Evolutionary conservation across 352 stramenopile genomes (phyloP).

Genomic region (Phytophthora hibernalis): DNA sequence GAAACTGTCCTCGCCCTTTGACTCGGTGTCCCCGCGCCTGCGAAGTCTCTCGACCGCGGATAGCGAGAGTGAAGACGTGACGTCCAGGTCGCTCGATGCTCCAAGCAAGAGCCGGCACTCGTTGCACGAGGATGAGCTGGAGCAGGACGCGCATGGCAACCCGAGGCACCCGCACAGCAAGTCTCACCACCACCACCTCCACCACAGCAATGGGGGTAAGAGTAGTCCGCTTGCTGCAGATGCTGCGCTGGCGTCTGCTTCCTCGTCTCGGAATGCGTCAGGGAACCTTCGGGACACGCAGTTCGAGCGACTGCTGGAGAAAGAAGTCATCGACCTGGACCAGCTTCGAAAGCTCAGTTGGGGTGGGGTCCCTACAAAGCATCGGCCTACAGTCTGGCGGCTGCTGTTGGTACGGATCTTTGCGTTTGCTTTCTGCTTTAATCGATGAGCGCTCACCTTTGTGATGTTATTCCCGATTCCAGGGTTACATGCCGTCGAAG

Average conservation of each 20-base stretch:
- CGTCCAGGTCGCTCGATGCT: slow-evolving; percentile 35
- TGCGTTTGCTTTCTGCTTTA: neutral
- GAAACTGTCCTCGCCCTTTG: slow-evolving; percentile 45
- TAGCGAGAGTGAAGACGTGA: slow-evolving; percentile 36
- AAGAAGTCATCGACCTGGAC: slow-evolving; percentile 90
- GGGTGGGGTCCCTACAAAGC: slow-evolving; percentile 89
- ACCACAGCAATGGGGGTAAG: slow-evolving; percentile 19
- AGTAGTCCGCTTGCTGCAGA: slow-evolving; percentile 3
- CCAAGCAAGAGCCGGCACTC: slow-evolving; percentile 23
- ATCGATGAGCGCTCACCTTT: neutral
- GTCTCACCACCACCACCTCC: slow-evolving; percentile 5
- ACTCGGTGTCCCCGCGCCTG: slow-evolving; percentile 23
- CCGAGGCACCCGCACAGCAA: slow-evolving; percentile 8
- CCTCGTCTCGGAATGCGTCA: slow-evolving; percentile 64
- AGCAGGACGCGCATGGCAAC: slow-evolving; percentile 23
- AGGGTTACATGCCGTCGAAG: slow-evolving; percentile 97
- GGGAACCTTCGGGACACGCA: slow-evolving; percentile 78
- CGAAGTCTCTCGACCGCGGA: slow-evolving; percentile 31
- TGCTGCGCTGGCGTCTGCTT: slow-evolving; percentile 5
- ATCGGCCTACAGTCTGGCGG: slow-evolving; percentile 94
- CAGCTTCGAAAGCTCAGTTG: slow-evolving; percentile 92
- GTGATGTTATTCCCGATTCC: neutral
- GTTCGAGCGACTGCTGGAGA: slow-evolving; percentile 72
- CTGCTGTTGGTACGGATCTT: slow-evolving; percentile 89
- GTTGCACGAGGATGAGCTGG: slow-evolving; percentile 32